phyloP scores from a whole-genome alignment of 1,139 yeast species.

The Fermentozyma sake region DNA sequence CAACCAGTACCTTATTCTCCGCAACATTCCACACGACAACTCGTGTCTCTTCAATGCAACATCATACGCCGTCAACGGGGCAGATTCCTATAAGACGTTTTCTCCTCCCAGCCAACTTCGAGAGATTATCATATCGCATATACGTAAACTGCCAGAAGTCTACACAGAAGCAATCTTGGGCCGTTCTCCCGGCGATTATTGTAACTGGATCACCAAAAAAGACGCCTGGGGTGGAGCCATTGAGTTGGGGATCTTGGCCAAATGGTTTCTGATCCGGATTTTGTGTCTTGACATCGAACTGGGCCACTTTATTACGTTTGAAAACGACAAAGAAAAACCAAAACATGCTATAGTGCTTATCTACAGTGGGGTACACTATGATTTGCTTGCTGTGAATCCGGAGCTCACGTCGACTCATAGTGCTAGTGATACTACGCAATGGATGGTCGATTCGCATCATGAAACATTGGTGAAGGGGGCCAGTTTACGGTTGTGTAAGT shows the following conservation, averaged over 20 bases:
- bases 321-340: constrained; percentile 29
- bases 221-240: constrained; percentile 88
- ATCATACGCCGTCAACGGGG: constrained; percentile 47
- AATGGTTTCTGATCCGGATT: constrained; percentile 49
- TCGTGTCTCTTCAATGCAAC: constrained; percentile 75
- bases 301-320: constrained; percentile 54
- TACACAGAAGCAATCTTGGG: constrained; percentile 63
- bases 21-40: constrained; percentile 74
- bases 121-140: constrained; percentile 40
- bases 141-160: constrained; percentile 36
- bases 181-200: constrained; percentile 45
- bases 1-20: constrained; percentile 36
- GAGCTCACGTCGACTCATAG: constrained; percentile 18
- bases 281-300: constrained; percentile 68
- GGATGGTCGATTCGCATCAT: constrained; percentile 7
- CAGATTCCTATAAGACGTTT: constrained; percentile 11
- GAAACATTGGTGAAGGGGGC: constrained; percentile 30
- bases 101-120: constrained; percentile 41
- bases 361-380: constrained; percentile 77
- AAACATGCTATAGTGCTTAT: constrained; percentile 43
- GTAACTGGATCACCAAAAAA: constrained; percentile 56
- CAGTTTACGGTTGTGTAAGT: constrained; percentile 36
- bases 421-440: constrained; percentile 22
- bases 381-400: constrained; percentile 47
- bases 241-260: constrained; percentile 63